Base-by-base conservation (phyloP, 2,329 filamentous ascomycete species). In the Hymenoscyphus fraxineus region DNA sequence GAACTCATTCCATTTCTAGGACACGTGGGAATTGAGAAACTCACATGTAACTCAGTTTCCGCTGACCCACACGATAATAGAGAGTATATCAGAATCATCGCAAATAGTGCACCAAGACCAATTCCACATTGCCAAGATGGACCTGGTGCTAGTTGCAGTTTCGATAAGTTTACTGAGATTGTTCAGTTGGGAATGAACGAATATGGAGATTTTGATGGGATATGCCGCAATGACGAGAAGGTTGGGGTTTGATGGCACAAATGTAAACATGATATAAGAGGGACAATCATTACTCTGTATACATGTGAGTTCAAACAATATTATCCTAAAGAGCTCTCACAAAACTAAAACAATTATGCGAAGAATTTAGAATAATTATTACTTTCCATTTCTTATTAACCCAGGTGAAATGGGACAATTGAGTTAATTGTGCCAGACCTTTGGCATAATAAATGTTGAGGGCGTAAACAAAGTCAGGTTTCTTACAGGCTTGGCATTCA, bases 21-120 rank as follows among this genome's bases (percentile, higher is more conserved):
- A 38, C 89, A 90, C 73, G 79, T 90, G 31, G 88, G 86, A 0
- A 81, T 90, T 51, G 88, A 90, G 79, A 81, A 83, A 60, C 77
- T 90, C 75, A 80, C 86, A 62, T 90, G 88, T 74, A 75, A 74
- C 40, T 39, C 2, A 80, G 81, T n/a, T 82, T 82, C 69, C 82
- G 82, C 65, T 83, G 85, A 6, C 86, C 80, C 72, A 74, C 55
- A 54, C 1, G 69, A 80, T 1, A 79, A 83, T 10, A 81, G 81
- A 12, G 81, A 85, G 22, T 85, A 80, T 69, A 80, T 82, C 66
- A 76, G 83, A 13, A 78, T 83, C 1, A 74, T 84, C 61, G 81
- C 83, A 35, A 84, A 85, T 71, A 78, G 77, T 59, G 78, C 78
- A 40, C 81, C 82, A 16, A 79, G 83, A 72, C 80, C 80, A 6